phyloP scores from a whole-genome alignment of 1,139 yeast species.

The Spathaspora sp. region DNA sequence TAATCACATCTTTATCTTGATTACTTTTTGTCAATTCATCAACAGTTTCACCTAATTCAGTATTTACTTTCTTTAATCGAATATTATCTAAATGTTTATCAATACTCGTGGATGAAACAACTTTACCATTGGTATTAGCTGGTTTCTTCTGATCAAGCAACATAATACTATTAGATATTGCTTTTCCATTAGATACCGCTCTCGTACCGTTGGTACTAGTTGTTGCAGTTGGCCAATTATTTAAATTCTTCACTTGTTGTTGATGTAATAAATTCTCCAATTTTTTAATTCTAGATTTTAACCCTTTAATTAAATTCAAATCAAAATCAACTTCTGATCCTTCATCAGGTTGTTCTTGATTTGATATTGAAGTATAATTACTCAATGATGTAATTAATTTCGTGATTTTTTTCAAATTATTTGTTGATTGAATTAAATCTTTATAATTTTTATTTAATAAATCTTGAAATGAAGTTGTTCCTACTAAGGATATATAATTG shows the following conservation, averaged over 20 bases:
- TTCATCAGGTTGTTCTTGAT: constrained; percentile 16
- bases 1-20: constrained; percentile 9
- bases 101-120: constrained; percentile 25
- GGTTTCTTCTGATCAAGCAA: constrained; percentile 16
- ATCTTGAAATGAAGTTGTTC: constrained; percentile 29
- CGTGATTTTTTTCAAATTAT: constrained; percentile 38
- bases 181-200: neutral
- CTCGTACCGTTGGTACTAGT: neutral
- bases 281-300: constrained; percentile 58
- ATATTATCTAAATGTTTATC: constrained; percentile 48
- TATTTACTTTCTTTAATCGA: constrained; percentile 32
- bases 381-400: constrained; percentile 35
- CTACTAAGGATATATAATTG: constrained; percentile 32
- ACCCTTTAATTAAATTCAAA: constrained; percentile 49
- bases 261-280: constrained; percentile 68
- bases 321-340: constrained; percentile 26
- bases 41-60: constrained; percentile 17
- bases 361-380: constrained; percentile 24
- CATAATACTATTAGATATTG: constrained; percentile 11
- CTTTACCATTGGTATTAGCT: neutral
- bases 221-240: constrained; percentile 52
- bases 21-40: constrained; percentile 14
- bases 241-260: constrained; percentile 56
- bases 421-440: constrained; percentile 43
- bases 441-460: constrained; percentile 48